Base-by-base conservation (phyloP, 75 land plant genomes). In the Sequoia sempervirens region DNA sequence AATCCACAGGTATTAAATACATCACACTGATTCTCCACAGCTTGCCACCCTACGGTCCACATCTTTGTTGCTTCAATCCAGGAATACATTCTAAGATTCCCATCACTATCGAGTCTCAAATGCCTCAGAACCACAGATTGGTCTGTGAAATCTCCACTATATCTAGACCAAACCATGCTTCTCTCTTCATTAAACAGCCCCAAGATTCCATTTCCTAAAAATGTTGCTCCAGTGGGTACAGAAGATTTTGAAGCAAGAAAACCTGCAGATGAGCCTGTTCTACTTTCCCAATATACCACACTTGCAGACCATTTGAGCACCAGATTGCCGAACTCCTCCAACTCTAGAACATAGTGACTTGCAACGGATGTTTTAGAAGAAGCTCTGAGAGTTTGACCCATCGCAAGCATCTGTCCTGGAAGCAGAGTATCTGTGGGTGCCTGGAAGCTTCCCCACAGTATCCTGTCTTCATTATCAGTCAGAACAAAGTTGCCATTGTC, bases 11-110 rank as follows among this genome's bases (percentile, higher is more conserved):
- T 88, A 12, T 86, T 91, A 85, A 89, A 93, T 2, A 93, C 90
- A 32, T 85, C 84, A 79, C 94, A 93, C 66, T 93, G 93, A 70
- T 93, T 88, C 41, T 82, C 83, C 83, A 93, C 86, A 72, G 94
- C 94, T 70, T 88, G 93, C 94, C 94, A 93, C 5, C 82, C 88
- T 28, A 84, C 58, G 34, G 26, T 40, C 94, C 94, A 93, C 36
- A 84, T 75, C 83, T 58, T 20, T 12, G 45, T 83, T 17, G 70
- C 58, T 30, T 88, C 80, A 47, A 40, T 75, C 89, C 89, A 91
- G 3, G 93, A 88, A 80, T 89, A 89, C 72, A 87, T 80, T 46
- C 90, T 84, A 53, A 89, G 72, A 50, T 89, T 89, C 54, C 90
- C 90, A 87, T 75, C 82, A 45, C 32, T 26, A 84, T 93, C 93